phyloP scores from a whole-genome alignment of 2,329 filamentous ascomycete genomes.

The Hypoxylon sp. region DNA sequence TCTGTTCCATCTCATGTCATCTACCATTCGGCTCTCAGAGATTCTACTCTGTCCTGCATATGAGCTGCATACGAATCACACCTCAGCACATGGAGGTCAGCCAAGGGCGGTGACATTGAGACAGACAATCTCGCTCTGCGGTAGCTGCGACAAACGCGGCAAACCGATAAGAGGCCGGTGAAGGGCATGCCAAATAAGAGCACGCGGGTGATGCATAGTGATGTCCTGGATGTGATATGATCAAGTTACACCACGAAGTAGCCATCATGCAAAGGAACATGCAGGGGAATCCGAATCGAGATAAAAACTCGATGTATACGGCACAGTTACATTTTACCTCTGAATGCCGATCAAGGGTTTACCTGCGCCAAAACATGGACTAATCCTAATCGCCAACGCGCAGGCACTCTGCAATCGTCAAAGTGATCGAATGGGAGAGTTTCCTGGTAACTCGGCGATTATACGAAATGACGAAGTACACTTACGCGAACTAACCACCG shows the following conservation, averaged over 20 bases:
- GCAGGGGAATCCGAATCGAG: background rate
- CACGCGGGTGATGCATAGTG: background rate
- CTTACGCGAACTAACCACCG: background rate
- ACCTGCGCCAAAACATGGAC: no score
- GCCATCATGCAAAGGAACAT: background rate
- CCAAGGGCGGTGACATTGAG: no score
- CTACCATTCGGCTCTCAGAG: background rate
- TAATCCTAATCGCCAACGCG: no score
- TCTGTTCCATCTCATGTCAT: no score
- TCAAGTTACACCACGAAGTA: background rate
- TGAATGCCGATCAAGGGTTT: background rate
- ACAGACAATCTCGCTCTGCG: no score
- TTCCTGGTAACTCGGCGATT: background rate
- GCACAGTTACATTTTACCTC: background rate
- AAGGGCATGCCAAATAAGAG: conserved; percentile 28
- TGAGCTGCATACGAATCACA: background rate
- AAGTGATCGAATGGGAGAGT: conserved; percentile 1
- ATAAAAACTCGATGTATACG: background rate
- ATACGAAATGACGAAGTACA: no score
- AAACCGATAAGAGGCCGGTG: conserved; percentile 23
- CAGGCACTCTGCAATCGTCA: no score
- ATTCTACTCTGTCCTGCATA: background rate
- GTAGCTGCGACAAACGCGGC: no score
- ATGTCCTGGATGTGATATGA: no score
- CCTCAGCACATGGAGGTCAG: background rate